Evolutionary conservation across 2,329 filamentous ascomycete genomes (phyloP), one percentile per base, ranked within the genome.

Genomic region (Cladosporium sp.): DNA sequence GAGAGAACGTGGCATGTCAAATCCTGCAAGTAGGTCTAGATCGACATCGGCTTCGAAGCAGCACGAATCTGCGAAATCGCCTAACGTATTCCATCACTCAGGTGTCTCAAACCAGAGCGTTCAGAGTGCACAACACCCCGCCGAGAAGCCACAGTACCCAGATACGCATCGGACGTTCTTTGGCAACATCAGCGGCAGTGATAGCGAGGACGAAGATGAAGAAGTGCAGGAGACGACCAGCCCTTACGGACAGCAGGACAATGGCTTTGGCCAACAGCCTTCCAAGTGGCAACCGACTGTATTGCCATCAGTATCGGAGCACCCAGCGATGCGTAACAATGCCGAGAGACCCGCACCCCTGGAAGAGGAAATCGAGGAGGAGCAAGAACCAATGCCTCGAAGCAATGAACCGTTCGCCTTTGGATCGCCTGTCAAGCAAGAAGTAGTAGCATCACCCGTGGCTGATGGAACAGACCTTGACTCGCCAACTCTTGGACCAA

Each of bases 401-500:
- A 12, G 7, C 12, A n/a, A 6, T 7, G 18, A 8, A 12, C 37
- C 18, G 4, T 20, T 13, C 19, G n/a, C 17, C 11, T 36, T 36
- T 34, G 45, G 15, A 22, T 15, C 15, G 7, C 38, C 38, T 4
- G 45, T 41, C 11, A 48, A 24, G 24, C 45, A 48, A 7, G 45
- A 48, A 12, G 12, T 48, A 5, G 27, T 34, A 13, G 45, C 37
- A 20, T 37, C 45, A 17, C 18, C 45, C 9, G 18, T 27, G n/a
- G 17, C 29, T 15, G 29, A 41, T 22, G 45, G 38, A 12, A 17
- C 30, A 15, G 40, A 50, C 13, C 40, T 50, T 22, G 47, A 50
- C 15, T 95, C 90, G 0, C 90, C 91, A 1, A 95, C 89, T 0
- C 72, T 96, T 5, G 86, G 86, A 2, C 85, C 87, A 0, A 74